Conservation (phyloP, 257 asterid genomes). For the Petunia axillaris region DNA sequence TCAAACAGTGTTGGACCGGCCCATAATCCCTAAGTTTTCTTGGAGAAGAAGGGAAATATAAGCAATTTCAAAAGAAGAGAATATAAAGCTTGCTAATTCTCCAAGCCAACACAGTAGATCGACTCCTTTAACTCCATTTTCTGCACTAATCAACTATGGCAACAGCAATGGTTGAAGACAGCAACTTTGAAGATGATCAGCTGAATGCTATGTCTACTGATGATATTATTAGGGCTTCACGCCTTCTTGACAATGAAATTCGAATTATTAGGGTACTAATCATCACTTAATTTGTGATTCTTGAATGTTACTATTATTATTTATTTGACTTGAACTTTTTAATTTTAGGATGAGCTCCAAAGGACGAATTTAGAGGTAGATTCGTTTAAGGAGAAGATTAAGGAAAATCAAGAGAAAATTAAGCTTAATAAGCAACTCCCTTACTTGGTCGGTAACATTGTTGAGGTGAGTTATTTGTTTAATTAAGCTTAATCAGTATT, state of each 20-base stretch:
- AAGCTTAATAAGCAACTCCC: slow-evolving; percentile 92
- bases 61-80: neutral
- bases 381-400: slow-evolving; percentile 79
- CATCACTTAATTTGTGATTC: neutral
- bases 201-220: slow-evolving; percentile 78
- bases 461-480: slow-evolving; percentile 54
- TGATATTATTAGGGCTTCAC: slow-evolving; percentile 81
- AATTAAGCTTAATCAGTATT: neutral
- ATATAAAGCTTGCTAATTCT: neutral
- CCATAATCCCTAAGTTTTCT: neutral
- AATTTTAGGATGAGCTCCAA: slow-evolving; percentile 72
- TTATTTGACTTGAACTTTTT: slow-evolving; percentile 21
- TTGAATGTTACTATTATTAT: neutral
- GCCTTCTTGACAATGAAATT: slow-evolving; percentile 84
- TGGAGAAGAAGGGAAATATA: slow-evolving; percentile 4
- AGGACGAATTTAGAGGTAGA: slow-evolving; percentile 80
- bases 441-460: slow-evolving; percentile 86
- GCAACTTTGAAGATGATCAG: slow-evolving; percentile 77
- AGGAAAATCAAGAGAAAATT: slow-evolving; percentile 86
- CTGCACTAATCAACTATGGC: slow-evolving; percentile 52
- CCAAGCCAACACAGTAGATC: neutral
- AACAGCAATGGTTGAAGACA: slow-evolving; percentile 83
- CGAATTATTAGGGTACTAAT: slow-evolving; percentile 70
- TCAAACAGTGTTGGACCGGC: neutral
- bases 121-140: neutral